Base-by-base conservation (phyloP, 345 rosid species). In the Xanthoceras sorbifolium region DNA sequence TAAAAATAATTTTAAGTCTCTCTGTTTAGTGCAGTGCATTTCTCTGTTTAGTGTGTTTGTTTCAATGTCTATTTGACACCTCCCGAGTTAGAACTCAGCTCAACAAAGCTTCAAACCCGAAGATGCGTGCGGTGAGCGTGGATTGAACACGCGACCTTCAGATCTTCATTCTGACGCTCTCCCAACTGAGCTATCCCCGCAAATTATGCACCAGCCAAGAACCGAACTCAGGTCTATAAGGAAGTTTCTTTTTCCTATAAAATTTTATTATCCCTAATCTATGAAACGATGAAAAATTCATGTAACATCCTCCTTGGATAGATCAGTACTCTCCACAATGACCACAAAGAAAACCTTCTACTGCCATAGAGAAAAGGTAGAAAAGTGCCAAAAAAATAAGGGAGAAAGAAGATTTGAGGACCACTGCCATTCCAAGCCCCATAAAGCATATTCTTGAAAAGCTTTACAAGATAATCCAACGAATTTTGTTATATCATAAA, bases 101-200 rank as follows among this genome's bases (percentile, higher is more conserved):
- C 65, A 76, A 72, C 73, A 80, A 74, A 75, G 69, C 79, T 81
- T 80, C 68, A 38, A 81, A 15, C 82, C 81, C 62, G 64, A 68
- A 76, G 82, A 86, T 77, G 79, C 52, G 23, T 46, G 78, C 74
- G 69, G 93, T 89, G 94, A 89, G 89, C 94, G 86, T 91, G 88
- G 93, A 91, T 86, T 89, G 98, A 93, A 93, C 97, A 92, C 89
- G 90, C 89, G 90, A 89, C 98, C 97, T 90, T 90, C 97, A 93
- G 93, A 93, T 92, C 97, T 92, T 93, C 93, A 90, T 92, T 91
- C 94, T 90, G 93, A 93, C 87, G 90, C 97, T 92, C 97, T 89
- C 94, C 93, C 95, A 88, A 85, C 89, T 91, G 90, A 91, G 93
- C 96, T 89, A 89, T 87, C 90, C 89, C 93, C 89, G 87, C 92